phyloP scores from a whole-genome alignment of 352 stramenopile species.

The Pythium folliculosum region DNA sequence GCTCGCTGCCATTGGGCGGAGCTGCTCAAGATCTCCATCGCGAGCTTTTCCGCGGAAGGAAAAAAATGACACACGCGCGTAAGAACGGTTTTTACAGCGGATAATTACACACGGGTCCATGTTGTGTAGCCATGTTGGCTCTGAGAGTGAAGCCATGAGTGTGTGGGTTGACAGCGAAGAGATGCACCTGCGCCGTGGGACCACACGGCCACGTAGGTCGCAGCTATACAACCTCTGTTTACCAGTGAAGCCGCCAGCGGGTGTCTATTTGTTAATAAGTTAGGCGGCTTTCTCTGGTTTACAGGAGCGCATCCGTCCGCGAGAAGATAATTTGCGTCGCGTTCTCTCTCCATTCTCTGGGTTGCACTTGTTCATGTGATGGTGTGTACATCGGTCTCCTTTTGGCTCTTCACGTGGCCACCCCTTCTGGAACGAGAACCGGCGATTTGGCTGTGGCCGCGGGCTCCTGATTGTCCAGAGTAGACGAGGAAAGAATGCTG shows the following conservation, averaged over 20 bases:
- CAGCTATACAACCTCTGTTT: too few species aligned
- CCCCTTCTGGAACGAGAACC: background rate
- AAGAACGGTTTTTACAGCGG: background rate
- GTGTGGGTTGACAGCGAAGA: background rate
- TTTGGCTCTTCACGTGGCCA: background rate
- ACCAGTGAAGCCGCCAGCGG: background rate
- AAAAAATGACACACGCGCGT: background rate
- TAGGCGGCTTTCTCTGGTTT: constrained; percentile 5
- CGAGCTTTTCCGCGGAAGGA: constrained; percentile 1
- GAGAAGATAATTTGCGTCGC: background rate
- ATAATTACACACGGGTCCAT: constrained; percentile 1
- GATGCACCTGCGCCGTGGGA: background rate
- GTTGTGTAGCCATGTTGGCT: constrained; percentile 2
- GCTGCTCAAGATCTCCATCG: constrained; percentile 8
- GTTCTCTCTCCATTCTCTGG: background rate
- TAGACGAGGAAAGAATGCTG: constrained; percentile 11
- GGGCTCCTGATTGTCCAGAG: background rate
- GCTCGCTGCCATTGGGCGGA: constrained; percentile 12
- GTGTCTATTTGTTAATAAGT: constrained; percentile 28
- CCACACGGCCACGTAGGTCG: background rate
- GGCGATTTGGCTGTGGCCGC: background rate
- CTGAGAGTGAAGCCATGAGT: constrained; percentile 3
- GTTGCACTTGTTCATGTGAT: background rate
- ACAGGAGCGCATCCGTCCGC: background rate
- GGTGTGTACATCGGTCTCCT: background rate